Evolutionary conservation across 2,329 filamentous ascomycete species (phyloP).

Genomic region (Cadophora luteo-olivacea): DNA sequence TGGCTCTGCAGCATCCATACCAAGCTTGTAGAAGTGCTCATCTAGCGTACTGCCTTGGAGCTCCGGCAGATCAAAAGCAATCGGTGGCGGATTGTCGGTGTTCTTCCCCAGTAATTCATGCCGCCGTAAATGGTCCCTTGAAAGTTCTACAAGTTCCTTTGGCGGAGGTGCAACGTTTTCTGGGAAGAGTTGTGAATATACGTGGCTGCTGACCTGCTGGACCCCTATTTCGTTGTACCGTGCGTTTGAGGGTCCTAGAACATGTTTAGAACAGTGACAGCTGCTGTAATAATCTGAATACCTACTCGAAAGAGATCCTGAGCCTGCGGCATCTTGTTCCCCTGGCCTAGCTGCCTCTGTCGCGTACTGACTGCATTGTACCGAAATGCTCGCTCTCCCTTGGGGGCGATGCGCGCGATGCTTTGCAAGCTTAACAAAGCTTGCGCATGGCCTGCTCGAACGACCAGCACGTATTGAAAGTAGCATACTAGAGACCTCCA

Average conservation of each 20-base stretch:
- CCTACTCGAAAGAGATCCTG: conserved; percentile 33
- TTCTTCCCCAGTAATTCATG: conserved; percentile 93
- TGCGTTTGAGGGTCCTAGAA: conserved; percentile 54
- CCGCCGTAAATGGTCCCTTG: conserved; percentile 79
- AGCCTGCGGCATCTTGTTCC: conserved; percentile 10
- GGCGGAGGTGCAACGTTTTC: conserved; percentile 62
- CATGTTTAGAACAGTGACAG: conserved; percentile 22
- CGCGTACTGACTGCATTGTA: conserved; percentile 53
- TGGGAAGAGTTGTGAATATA: conserved; percentile 85
- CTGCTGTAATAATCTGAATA: not conserved
- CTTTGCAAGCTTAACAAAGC: conserved; percentile 59
- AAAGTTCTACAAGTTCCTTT: conserved; percentile 76
- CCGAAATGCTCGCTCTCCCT: conserved; percentile 38
- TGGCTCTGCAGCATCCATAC: conserved; percentile 85
- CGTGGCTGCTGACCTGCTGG: conserved; percentile 85
- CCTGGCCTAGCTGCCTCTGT: conserved; percentile 31
- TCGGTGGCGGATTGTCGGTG: conserved; percentile 74
- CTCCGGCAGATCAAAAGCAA: conserved; percentile 84
- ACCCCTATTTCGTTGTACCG: conserved; percentile 94
- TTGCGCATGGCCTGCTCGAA: conserved; percentile 45
- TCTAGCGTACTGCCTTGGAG: conserved; percentile 84
- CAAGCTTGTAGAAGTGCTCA: conserved; percentile 92
- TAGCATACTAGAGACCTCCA: conserved; percentile 40
- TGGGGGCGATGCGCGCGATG: conserved; percentile 50
- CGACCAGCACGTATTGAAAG: conserved; percentile 41